Evolutionary conservation across 2,329 filamentous ascomycete species (phyloP).

Genomic region (Amylocarpus encephaloides): DNA sequence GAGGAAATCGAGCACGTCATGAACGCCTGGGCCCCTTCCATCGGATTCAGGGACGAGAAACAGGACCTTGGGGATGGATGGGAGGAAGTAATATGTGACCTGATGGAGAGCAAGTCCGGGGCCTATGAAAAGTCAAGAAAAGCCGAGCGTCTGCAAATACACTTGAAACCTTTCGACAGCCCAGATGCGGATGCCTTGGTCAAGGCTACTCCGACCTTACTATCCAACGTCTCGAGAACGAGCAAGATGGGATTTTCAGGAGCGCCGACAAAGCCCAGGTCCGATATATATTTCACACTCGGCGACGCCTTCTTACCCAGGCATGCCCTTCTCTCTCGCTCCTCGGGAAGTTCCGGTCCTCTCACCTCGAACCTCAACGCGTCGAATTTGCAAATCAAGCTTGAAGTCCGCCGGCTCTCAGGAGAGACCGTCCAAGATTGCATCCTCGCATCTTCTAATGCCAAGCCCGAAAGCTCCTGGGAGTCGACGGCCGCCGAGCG

Average conservation of each 20-base stretch:
- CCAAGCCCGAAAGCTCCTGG: slow-evolving; percentile 74
- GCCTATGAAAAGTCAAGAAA: slow-evolving; percentile 66
- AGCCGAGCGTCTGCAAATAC: slow-evolving; percentile 72
- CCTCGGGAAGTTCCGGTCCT: slow-evolving; percentile 66
- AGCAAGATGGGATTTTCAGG: slow-evolving; percentile 91
- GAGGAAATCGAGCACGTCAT: slow-evolving; percentile 71
- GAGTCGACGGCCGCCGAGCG: slow-evolving; percentile 75
- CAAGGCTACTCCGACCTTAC: slow-evolving; percentile 77
- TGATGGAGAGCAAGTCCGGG: slow-evolving; percentile 68
- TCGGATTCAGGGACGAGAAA: slow-evolving; percentile 48
- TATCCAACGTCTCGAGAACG: slow-evolving; percentile 75
- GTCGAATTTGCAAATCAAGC: slow-evolving; percentile 74
- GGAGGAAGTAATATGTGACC: slow-evolving; percentile 64
- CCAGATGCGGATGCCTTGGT: slow-evolving; percentile 75
- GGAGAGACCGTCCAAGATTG: slow-evolving; percentile 83
- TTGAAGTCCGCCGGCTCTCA: slow-evolving; percentile 75
- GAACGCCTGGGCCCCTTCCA: slow-evolving; percentile 65
- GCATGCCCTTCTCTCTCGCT: slow-evolving; percentile 64
- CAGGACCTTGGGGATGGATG: slow-evolving; percentile 59
- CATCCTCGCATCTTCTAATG: slow-evolving; percentile 81
- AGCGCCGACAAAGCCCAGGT: slow-evolving; percentile 78
- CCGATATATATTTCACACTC: slow-evolving; percentile 91
- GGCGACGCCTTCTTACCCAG: slow-evolving; percentile 71
- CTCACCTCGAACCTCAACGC: slow-evolving; percentile 57
- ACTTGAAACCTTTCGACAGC: slow-evolving; percentile 70